phyloP scores from a whole-genome alignment of 768 basidiomycete species.

The Tulasnella sp. region DNA sequence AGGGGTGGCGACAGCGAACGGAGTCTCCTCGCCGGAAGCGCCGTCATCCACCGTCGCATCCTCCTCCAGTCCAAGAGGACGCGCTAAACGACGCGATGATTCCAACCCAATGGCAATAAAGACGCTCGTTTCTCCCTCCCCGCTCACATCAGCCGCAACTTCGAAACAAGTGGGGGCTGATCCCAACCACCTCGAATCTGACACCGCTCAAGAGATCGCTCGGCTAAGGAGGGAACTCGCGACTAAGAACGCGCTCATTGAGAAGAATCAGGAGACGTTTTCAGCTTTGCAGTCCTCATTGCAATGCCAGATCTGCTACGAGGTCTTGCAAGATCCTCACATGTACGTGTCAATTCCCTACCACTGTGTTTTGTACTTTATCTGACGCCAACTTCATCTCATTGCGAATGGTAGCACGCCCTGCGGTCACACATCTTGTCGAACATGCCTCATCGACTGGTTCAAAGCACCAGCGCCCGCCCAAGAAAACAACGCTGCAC shows the following conservation, averaged over 20 bases:
- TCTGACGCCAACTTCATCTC: no score
- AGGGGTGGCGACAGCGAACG: no score
- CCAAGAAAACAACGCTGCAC: slow-evolving; percentile 21
- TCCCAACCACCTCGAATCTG: slow-evolving; percentile 3
- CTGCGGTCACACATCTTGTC: slow-evolving; percentile 16
- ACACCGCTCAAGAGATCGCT: slow-evolving; percentile 8
- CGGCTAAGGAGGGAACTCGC: slow-evolving; percentile 13
- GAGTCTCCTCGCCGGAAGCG: no score
- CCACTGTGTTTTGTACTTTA: background rate
- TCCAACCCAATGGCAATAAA: no score
- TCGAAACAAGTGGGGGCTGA: no score
- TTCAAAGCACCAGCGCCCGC: slow-evolving; percentile 42
- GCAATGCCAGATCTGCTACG: slow-evolving; percentile 71
- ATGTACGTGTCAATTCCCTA: slow-evolving; percentile 40
- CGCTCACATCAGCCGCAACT: no score
- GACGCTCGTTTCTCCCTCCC: no score
- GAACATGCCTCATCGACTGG: slow-evolving; percentile 50
- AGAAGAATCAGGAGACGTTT: slow-evolving; percentile 45
- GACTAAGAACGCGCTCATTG: slow-evolving; percentile 34
- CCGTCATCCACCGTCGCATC: no score
- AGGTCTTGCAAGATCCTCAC: slow-evolving; percentile 61
- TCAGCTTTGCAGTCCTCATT: slow-evolving; percentile 48
- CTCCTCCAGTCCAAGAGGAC: no score
- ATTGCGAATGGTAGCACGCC: background rate
- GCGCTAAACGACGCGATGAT: no score